Base-by-base conservation (phyloP, 352 stramenopile genomes). In the Thalassiosira gravida region DNA sequence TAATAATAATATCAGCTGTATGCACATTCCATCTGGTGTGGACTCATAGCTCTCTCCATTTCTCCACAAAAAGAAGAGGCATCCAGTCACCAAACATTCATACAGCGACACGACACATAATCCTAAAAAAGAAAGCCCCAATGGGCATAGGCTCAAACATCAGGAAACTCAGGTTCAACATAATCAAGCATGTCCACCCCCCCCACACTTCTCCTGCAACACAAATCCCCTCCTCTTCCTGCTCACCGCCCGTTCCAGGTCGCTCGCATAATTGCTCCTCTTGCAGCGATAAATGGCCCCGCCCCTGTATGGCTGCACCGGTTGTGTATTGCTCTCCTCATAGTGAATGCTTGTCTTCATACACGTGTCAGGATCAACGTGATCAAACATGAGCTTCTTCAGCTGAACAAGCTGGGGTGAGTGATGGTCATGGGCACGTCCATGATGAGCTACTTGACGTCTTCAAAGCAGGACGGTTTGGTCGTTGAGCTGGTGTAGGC, bases 341-440 rank as follows among this genome's bases (percentile, higher is more conserved):
- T 65, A 67, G 62, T 83, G 75, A 0, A 61, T 70, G 53, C 68
- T 80, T 0, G 69, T 78, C 16, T 67, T 66, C 2, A 1, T 66
- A 47, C 75, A 83, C 8, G 66, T 82, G 37, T 83, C 69, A 9
- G 61, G 61, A 72, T 83, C 62, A 20, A 83, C 62, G 16, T 83
- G 75, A 65, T 75, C 62, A 67, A 83, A 83, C 68, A 71, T 67
- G 11, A 83, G 35, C 16, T 49, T 67, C 46, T 78, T 77, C 30
- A 83, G 32, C 35, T 83, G 75, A 24, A 73, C 22, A 13, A 66
- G 67, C 35, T 83, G 75, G 14, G 47, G 11, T 24, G 20, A 22
- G 14, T 56, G 29, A 83, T 83, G 6, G 52, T 69, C 44, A 83
- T 80, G 35, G 62, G 56, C 37, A 69, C 57, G 42, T 83, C 75